Conservation (phyloP, 2,329 filamentous ascomycete genomes). For the Beauveria medogensis region DNA sequence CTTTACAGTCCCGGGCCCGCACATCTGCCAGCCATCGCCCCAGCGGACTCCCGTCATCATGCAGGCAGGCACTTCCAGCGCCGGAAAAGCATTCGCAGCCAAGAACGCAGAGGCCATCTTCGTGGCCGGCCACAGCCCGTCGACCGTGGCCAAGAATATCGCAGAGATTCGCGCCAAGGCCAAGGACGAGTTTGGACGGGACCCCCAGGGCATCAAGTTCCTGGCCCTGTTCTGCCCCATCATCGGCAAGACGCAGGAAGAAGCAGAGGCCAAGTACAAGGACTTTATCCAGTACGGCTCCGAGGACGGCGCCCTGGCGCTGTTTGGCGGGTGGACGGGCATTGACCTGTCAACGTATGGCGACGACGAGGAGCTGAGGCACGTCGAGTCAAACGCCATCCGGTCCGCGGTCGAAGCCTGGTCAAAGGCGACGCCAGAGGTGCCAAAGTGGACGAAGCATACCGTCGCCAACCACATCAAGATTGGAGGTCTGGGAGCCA, state of each 20-base stretch:
- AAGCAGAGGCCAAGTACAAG: constrained; percentile 41
- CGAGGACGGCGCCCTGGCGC: constrained; percentile 52
- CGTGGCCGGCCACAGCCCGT: constrained; percentile 48
- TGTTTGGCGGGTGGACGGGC: constrained; percentile 61
- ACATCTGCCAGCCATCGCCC: constrained; percentile 53
- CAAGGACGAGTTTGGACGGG: constrained; percentile 38
- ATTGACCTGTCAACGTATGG: constrained; percentile 53
- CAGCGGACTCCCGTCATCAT: constrained; percentile 58
- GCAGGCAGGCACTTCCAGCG: constrained; percentile 54
- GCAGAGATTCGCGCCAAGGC: constrained; percentile 48
- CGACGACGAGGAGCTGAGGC: constrained; percentile 54
- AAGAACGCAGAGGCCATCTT: constrained; percentile 60
- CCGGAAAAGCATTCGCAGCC: constrained; percentile 52
- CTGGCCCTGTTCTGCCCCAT: constrained; percentile 51
- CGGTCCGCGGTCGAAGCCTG: constrained; percentile 41
- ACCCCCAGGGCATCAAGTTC: constrained; percentile 51
- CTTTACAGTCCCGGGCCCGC: constrained; percentile 49
- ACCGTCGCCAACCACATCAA: constrained; percentile 25
- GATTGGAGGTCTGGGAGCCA: constrained; percentile 24
- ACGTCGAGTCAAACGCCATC: constrained; percentile 55
- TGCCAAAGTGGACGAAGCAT: constrained; percentile 28
- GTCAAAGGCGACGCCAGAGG: constrained; percentile 29
- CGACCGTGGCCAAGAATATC: constrained; percentile 46
- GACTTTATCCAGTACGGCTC: constrained; percentile 49
- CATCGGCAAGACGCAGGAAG: constrained; percentile 50